Evolutionary conservation across 169 alveolate species (phyloP).

Genomic region (Fabrea salina): DNA sequence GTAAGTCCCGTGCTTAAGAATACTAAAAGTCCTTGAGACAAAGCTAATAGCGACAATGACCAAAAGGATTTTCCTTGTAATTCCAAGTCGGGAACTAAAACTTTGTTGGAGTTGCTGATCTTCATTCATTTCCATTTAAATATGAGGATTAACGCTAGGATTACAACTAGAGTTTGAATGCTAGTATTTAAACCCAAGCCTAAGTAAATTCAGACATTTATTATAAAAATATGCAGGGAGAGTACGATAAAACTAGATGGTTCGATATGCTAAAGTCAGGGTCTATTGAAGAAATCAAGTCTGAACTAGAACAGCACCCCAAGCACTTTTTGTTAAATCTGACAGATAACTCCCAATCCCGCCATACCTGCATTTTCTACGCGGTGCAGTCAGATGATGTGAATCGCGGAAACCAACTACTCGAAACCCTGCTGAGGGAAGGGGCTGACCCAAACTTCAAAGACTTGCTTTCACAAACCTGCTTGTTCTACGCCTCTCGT

Average conservation of each 20-base stretch:
- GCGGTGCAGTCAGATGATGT: conserved; percentile 1
- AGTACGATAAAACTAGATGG: conserved; percentile 10
- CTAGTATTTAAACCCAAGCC: too few species aligned
- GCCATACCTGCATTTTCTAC: conserved; percentile 16
- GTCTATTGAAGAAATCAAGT: background rate
- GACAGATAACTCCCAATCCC: conserved; percentile 21
- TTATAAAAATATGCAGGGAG: conserved; percentile 7
- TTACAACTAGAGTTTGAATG: too few species aligned
- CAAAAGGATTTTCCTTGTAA: too few species aligned
- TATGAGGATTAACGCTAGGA: too few species aligned
- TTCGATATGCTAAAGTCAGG: conserved; percentile 16
- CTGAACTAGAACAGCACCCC: background rate
- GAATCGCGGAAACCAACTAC: background rate
- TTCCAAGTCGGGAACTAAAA: too few species aligned
- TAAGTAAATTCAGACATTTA: too few species aligned
- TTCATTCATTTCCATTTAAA: too few species aligned
- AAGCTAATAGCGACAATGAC: too few species aligned
- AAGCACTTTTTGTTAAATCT: background rate
- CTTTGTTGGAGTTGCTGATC: too few species aligned
- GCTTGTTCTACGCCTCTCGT: conserved; percentile 18
- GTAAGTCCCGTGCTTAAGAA: too few species aligned
- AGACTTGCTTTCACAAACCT: conserved; percentile 5
- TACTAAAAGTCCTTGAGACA: too few species aligned
- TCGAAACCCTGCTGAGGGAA: conserved; percentile 5
- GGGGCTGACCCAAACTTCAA: conserved; percentile 26